Conservation (phyloP, 495 filamentous ascomycete species). For the Tirmania nivea region DNA sequence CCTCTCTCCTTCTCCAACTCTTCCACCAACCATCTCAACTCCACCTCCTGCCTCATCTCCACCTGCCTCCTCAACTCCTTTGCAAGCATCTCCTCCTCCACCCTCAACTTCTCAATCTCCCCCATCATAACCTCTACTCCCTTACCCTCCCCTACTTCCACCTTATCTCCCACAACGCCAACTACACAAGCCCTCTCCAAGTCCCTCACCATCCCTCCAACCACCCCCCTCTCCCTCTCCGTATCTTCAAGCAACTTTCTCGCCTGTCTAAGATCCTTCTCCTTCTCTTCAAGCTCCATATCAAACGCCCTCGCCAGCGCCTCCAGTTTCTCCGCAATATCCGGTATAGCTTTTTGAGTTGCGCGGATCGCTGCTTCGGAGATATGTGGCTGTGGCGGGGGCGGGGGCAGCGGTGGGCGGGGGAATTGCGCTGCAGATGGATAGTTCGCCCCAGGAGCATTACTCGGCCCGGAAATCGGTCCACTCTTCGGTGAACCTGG, state of each 20-base stretch:
- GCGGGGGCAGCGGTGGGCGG: not conserved
- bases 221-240: conserved; percentile 11
- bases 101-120: not conserved
- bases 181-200: not conserved
- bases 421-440: not conserved
- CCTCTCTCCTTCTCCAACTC: not conserved
- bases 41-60: not conserved
- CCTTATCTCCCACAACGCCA: not conserved
- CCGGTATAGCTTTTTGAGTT: conserved; percentile 21
- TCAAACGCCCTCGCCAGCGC: conserved; percentile 21
- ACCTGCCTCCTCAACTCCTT: not conserved
- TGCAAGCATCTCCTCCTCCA: not conserved
- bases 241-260: conserved; percentile 19
- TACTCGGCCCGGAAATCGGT: not conserved
- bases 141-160: not conserved
- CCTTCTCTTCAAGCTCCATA: conserved; percentile 20
- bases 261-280: conserved; percentile 21
- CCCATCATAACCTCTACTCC: not conserved
- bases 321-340: conserved; percentile 21
- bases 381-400: conserved; percentile 15
- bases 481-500: not conserved
- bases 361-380: conserved; percentile 21
- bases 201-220: not conserved
- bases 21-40: not conserved
- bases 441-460: not conserved